Base-by-base conservation (phyloP, 768 basidiomycete genomes). In the Lentinula aciculospora region DNA sequence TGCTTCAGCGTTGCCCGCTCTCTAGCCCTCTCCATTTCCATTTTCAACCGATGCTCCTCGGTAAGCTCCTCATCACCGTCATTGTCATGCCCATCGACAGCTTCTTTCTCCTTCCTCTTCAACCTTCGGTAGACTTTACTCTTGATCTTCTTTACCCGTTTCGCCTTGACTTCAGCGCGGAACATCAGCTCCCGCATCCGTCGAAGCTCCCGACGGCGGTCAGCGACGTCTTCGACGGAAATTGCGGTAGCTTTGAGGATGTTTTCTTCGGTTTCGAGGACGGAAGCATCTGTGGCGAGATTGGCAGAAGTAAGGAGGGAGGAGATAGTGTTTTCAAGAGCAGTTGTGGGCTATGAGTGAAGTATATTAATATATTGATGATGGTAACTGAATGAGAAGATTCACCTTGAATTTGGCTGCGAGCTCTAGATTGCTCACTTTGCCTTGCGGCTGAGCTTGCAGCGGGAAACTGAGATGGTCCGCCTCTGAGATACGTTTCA, bases 161-260 rank as follows among this genome's bases (percentile, higher is more conserved):
- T 89, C 17, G 94, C 91, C 69, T 96, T 94, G 34, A 83, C 76
- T 64, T 98, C 96, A 0, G 93, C 93, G 4, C 95, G 85, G 74
- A 96, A 97, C 76, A 94, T 88, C 39, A 98, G 79, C 64, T 97
- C 95, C 19, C 96, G 88, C 83, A 92, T 92, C 67, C 85, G 84
- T 34, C 90, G 83, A 10, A 99, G 81, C 64, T 94, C 91, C 1
- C 80, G 81, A 1, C 92, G 85, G 0, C 94, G 86, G 5, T 84
- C 80, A 3, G 84, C 83, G 39, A 97, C 88, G 66, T 97, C 95
- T 67, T 96, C 94, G 1, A 91, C 79, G 5, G 84, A 84, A 17
- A 96, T 78, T 58, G 91, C 83, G 59, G 92, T 91, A 74, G 86
- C 84, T 68, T 88, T 80, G 17, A 95, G 81, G 65, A 76, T 72